Conservation (phyloP, 208 protist genomes). For the Leishmania mexicana region DNA sequence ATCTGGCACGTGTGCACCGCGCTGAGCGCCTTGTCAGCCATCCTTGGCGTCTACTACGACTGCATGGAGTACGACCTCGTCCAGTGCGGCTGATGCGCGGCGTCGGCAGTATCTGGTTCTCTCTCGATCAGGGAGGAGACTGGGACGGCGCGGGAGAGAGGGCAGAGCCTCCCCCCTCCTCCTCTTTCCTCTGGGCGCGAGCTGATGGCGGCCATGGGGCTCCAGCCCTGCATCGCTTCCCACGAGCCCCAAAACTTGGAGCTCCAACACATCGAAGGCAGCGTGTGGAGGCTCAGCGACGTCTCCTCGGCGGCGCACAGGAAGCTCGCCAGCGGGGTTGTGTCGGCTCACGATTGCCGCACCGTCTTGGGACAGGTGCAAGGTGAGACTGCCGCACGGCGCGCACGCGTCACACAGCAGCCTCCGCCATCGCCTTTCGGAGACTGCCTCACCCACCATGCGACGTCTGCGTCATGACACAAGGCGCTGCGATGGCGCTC, state of each 20-base stretch:
- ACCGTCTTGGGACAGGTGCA: neutral
- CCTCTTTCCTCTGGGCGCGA: neutral
- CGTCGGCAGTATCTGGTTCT: neutral
- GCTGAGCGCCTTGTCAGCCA: constrained; percentile 43
- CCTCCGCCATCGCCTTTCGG: neutral
- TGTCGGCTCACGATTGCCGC: neutral
- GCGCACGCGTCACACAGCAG: neutral
- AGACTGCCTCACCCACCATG: neutral
- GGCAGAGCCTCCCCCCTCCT: neutral
- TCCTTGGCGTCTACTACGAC: constrained; percentile 72
- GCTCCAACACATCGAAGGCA: neutral
- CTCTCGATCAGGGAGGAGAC: neutral
- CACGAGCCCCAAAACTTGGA: neutral
- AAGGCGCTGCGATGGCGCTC: neutral
- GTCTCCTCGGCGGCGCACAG: neutral
- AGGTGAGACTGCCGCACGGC: neutral
- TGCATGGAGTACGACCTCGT: constrained; percentile 60
- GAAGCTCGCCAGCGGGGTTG: neutral
- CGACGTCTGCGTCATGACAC: neutral
- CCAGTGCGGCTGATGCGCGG: constrained; percentile 20
- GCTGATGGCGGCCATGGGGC: neutral
- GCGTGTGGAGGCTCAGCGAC: neutral
- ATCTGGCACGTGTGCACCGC: constrained; percentile 70
- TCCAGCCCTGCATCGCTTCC: neutral
- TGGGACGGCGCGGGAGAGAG: neutral